Base-by-base conservation (phyloP, 1,284 basidiomycete species). In the Cryptococcus wingfieldii region DNA sequence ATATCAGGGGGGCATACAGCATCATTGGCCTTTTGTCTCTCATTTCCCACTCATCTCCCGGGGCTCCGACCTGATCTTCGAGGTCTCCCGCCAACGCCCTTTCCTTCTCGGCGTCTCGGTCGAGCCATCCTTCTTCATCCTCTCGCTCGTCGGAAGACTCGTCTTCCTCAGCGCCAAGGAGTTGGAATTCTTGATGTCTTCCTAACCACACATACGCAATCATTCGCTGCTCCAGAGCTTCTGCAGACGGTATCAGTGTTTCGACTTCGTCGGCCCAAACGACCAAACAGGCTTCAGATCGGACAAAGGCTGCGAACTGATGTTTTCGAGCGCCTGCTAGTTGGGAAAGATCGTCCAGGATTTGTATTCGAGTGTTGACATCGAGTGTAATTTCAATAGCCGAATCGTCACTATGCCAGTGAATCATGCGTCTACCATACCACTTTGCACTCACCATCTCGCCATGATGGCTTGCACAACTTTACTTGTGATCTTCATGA, bases 1-100 rank as follows among this genome's bases (percentile, higher is more conserved):
- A 83, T 65, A 90, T 88, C 51, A 91, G 72, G 0, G 89, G 88
- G 5, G 87, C 88, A 61, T 87, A 86, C n/a, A 89, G 80, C 46
- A 85, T 82, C 50, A 84, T 81, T 0, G 86, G 85, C 8, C 87
- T 79, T 12, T 77, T 67, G 48, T 78, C 78, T 48, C 68, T 70
- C 57, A 66, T 68, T 60, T 68, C 69, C 54, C 69, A 72, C 18
- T 79, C 81, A 65, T 84, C 84, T 74, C 87, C 84, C 27, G 79
- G 72, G 61, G 82, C 83, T 38, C 68, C 59, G 51, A 71, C 67
- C 78, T 62, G 66, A 67, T 68, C 57, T 55, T 73, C 61, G 5
- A 60, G 58, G 14, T 60, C 66, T 3, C 51, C 55, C 42, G 52
- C 55, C 19, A 66, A 46, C 19, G 59, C 51, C 38, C 60, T 58